These are phyloP conservation scores for Goffeauzyma gilvescens DNA, from an alignment of 768 basidiomycete genomes.

Conservation along the genomic window DNA sequence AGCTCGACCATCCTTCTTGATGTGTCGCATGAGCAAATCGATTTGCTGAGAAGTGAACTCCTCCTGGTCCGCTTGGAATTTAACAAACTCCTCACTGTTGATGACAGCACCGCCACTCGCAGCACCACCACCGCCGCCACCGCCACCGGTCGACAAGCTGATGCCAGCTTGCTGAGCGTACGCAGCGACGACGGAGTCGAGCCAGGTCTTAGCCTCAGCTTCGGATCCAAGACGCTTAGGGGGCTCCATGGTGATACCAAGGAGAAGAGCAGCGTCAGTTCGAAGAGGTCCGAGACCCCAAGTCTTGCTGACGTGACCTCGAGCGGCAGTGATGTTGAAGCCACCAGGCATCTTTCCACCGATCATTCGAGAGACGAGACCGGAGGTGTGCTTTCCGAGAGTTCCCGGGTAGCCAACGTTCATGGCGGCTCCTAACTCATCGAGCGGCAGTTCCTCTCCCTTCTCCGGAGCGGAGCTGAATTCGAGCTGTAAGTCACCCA, in stretches of 20 bases:
- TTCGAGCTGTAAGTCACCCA: constrained; percentile 89
- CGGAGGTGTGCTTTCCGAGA: constrained; percentile 81
- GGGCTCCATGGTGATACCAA: constrained; percentile 83
- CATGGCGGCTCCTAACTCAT: constrained; percentile 78
- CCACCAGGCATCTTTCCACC: constrained; percentile 98
- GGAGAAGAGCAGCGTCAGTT: constrained; percentile 70
- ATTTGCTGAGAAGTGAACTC: constrained; percentile 81
- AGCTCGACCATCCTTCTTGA: constrained; percentile 76
- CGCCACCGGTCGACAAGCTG: constrained; percentile 50
- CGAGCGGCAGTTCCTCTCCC: constrained; percentile 87
- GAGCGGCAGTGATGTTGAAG: constrained; percentile 83
- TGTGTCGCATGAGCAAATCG: constrained; percentile 91
- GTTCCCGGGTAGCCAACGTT: constrained; percentile 60
- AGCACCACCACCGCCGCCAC: constrained; percentile 43
- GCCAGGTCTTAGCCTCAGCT: constrained; percentile 78
- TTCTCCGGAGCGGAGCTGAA: constrained; percentile 92
- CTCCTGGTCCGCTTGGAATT: constrained; percentile 85
- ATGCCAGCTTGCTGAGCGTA: constrained; percentile 85
- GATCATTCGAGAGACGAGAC: constrained; percentile 74
- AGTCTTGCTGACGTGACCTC: constrained; percentile 66
- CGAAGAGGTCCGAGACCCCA: constrained; percentile 91
- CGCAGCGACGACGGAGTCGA: constrained; percentile 60
- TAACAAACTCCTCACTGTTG: constrained; percentile 94
- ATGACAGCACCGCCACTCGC: constrained; percentile 57
- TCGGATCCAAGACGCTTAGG: constrained; percentile 82